Conservation (phyloP, 768 basidiomycete genomes). For the Mycena pura region DNA sequence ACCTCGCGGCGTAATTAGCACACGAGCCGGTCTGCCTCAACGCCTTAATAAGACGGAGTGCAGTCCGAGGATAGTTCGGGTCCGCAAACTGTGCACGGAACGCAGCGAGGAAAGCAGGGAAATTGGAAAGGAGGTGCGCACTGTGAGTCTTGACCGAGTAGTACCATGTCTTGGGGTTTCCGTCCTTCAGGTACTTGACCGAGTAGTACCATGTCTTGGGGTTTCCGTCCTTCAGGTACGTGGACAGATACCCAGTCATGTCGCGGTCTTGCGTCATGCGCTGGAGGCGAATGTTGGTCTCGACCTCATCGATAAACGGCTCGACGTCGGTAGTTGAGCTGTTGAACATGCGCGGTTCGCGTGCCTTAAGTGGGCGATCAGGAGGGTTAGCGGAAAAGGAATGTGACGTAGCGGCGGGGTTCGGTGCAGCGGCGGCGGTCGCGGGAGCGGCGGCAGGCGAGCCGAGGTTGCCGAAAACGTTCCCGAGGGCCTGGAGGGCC, state of each 20-base stretch:
- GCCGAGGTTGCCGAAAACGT: too few species aligned
- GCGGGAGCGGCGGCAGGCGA: too few species aligned
- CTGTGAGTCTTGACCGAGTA: slow-evolving; percentile 1
- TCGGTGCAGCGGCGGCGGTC: too few species aligned
- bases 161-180: slow-evolving; percentile 6
- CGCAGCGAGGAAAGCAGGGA: slow-evolving; percentile 1
- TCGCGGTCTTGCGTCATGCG: slow-evolving; percentile 8
- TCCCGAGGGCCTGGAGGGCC: too few species aligned
- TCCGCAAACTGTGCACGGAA: slow-evolving; percentile 24
- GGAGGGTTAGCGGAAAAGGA: too few species aligned
- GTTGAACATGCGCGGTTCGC: too few species aligned
- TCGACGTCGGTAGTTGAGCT: slow-evolving; percentile 21
- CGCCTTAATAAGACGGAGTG: too few species aligned
- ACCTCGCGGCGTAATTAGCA: slow-evolving; percentile 24
- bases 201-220: slow-evolving; percentile 10
- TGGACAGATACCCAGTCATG: slow-evolving; percentile 15
- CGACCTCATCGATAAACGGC: slow-evolving; percentile 26
- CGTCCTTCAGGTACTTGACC: slow-evolving; percentile 20
- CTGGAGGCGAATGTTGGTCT: slow-evolving; percentile 15
- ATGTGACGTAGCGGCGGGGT: too few species aligned
- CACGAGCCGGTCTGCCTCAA: slow-evolving; percentile 25
- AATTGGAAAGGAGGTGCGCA: slow-evolving; percentile 12
- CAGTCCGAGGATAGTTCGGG: slow-evolving; percentile 16
- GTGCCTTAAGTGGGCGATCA: too few species aligned
- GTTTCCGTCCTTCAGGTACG: slow-evolving; percentile 20